A percentile compares a stretch with the other conserved stretches of the same genome.
Conservation (phyloP, 169 alveolate species). For the Blepharisma undulans region DNA sequence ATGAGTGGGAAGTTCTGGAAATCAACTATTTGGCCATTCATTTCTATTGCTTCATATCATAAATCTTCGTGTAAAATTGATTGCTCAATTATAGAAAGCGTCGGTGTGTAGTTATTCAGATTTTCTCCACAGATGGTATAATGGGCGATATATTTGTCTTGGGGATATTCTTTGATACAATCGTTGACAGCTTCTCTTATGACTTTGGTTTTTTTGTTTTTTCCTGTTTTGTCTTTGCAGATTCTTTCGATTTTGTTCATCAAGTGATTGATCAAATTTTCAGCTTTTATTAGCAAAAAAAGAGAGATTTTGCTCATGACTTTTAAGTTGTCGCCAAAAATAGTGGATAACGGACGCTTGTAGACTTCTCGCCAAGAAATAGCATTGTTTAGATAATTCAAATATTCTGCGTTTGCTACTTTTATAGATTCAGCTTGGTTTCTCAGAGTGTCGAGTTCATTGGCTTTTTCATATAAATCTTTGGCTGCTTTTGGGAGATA, state of each 20-base stretch:
- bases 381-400: neutral
- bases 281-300: neutral
- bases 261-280: neutral
- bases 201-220: neutral
- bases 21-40: neutral
- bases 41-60: neutral
- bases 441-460: neutral
- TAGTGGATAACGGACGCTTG: neutral
- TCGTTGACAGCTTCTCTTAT: neutral
- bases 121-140: neutral
- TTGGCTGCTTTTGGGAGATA: neutral
- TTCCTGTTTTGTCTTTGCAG: neutral
- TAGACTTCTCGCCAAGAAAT: neutral
- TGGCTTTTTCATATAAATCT: neutral
- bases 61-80: neutral
- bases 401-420: neutral
- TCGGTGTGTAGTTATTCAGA: neutral
- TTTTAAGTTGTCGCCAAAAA: neutral
- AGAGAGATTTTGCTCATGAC: neutral
- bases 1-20: neutral
- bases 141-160: neutral
- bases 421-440: neutral
- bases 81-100: neutral
- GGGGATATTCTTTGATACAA: neutral
- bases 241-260: neutral